Evolutionary conservation across 2,329 filamentous ascomycete genomes (phyloP).

Genomic region (Pseudogymnoascus sp.): DNA sequence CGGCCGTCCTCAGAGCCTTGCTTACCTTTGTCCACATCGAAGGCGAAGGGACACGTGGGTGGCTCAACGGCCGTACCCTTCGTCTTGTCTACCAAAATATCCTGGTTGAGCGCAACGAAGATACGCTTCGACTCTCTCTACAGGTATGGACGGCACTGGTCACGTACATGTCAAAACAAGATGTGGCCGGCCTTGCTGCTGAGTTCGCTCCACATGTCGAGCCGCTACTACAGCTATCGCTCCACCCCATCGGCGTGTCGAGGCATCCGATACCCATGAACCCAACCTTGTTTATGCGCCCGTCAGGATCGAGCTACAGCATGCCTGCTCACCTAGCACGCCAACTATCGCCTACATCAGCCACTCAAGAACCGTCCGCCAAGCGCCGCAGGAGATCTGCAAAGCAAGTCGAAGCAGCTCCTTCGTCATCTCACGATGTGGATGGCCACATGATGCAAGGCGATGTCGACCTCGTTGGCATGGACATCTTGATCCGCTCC

Average conservation of each 20-base stretch:
- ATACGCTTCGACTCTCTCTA: constrained; percentile 72
- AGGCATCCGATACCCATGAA: constrained; percentile 92
- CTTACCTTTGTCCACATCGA: constrained; percentile 88
- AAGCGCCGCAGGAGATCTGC: constrained; percentile 77
- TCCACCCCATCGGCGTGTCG: constrained; percentile 87
- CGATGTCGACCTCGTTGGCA: constrained; percentile 87
- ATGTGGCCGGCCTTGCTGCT: constrained; percentile 55
- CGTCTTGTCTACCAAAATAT: constrained; percentile 92
- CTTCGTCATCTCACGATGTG: constrained; percentile 79
- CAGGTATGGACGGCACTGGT: constrained; percentile 81
- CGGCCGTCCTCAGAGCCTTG: constrained; percentile 85
- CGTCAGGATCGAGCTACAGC: constrained; percentile 78
- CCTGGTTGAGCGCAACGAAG: constrained; percentile 81
- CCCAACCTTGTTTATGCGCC: constrained; percentile 77
- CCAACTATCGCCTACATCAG: constrained; percentile 36
- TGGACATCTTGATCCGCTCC: constrained; percentile 80
- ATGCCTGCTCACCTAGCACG: constrained; percentile 36
- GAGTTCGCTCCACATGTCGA: constrained; percentile 71
- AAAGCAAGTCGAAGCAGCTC: constrained; percentile 64
- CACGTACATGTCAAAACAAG: constrained; percentile 52
- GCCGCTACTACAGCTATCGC: constrained; percentile 72
- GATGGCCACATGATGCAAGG: constrained; percentile 98
- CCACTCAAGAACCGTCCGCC: constrained; percentile 52
- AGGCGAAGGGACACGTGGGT: constrained; percentile 69
- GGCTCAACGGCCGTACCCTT: constrained; percentile 84